Evolutionary conservation across 163 green algal genomes (phyloP), one percentile per base, ranked within the genome.

Genomic region (Volvox carteri): DNA sequence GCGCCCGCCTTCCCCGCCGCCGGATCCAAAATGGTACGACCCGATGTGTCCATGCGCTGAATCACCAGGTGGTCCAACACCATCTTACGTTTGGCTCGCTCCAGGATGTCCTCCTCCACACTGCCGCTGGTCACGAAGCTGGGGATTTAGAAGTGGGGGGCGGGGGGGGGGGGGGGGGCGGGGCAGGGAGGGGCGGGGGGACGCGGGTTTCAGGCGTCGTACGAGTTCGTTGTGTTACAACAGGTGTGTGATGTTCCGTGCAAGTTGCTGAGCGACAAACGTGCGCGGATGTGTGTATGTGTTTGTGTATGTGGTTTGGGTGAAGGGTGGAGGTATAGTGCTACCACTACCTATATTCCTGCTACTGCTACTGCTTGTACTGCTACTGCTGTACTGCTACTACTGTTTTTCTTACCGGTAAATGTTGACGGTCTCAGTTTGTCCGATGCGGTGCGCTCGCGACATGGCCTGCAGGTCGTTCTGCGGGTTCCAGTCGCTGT

Each of bases 51-150:
- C 96, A 99, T 99, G 90, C 95, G 95, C 95, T 98, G 96, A 41
- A 97, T 97, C 46, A 97, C 96, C 78, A 98, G 90, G 86, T 98
- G 95, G 87, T 98, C 95, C 90, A 98, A 94, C 92, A 99, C 96
- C 97, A 99, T 99, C 94, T 99, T 99, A 56, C 95, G 91, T 93
- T 99, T 99, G 74, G 98, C 98, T 19, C 97, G 93, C 93, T 99
- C 96, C 88, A 99, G 89, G 77, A 99, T 99, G 92, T 99, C 95
- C 92, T 99, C 97, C 93, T 99, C 97, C 80, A 99, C 97, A 74
- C 92, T 97, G 56, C 91, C 91, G 75, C 88, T 95, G 21, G 97
- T 99, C 77, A 99, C 95, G 58, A 99, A 96, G 30, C 96, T 96
- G 87, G 8, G 35, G 42, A 14, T 18, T 46, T 23, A 44, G 7